Percentiles rank a stretch among this genome's conserved stretches.
These are phyloP conservation scores for Akanthomyces muscarius DNA, from an alignment of 2,329 filamentous ascomycete genomes.

Conservation along the genomic window DNA sequence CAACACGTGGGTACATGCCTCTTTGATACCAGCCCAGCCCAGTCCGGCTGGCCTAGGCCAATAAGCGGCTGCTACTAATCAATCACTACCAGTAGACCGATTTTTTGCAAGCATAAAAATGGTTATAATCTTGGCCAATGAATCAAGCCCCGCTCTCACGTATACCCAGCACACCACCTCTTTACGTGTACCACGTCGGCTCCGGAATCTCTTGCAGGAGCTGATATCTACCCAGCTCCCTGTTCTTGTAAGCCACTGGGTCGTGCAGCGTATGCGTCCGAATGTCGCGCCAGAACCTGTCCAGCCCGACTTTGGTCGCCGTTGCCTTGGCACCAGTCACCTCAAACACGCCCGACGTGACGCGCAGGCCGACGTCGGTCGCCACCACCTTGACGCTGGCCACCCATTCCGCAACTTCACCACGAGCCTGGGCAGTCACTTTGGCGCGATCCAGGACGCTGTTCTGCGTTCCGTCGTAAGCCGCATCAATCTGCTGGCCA, in stretches of 20 bases:
- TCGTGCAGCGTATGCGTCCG: conserved; percentile 63
- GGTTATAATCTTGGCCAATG: too few species aligned
- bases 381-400: conserved; percentile 60
- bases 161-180: not conserved
- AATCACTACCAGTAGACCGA: too few species aligned
- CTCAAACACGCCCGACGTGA: conserved; percentile 61
- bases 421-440: conserved; percentile 49
- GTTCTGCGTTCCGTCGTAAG: conserved; percentile 39
- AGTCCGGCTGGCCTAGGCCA: too few species aligned
- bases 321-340: conserved; percentile 58
- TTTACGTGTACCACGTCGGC: conserved; percentile 58
- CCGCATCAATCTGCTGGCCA: conserved; percentile 42
- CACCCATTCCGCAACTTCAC: conserved; percentile 59
- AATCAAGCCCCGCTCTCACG: not conserved
- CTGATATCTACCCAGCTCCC: conserved; percentile 55
- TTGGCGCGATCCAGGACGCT: conserved; percentile 36
- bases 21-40: too few species aligned
- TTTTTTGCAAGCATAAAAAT: too few species aligned
- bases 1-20: not conserved
- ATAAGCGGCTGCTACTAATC: too few species aligned
- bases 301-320: conserved; percentile 54
- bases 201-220: conserved; percentile 54
- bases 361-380: conserved; percentile 55
- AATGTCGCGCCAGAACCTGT: conserved; percentile 64
- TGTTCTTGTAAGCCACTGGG: conserved; percentile 63